Evolutionary conservation across 2,329 filamentous ascomycete genomes (phyloP).

Genomic region (Eurotiales sp.): DNA sequence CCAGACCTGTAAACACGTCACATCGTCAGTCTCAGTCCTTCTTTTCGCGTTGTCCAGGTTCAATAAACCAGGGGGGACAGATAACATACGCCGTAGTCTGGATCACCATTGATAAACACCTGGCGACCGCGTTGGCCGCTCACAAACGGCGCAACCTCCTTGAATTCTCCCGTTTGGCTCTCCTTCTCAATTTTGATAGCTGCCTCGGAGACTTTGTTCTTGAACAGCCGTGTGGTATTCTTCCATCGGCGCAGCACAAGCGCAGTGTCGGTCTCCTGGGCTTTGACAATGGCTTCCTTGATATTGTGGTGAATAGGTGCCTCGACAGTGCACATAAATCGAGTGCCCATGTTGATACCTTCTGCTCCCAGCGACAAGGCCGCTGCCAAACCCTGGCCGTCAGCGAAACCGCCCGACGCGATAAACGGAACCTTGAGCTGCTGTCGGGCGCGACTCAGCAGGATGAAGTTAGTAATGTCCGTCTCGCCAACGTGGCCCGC

Average conservation of each 20-base stretch:
- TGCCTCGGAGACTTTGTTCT: conserved; percentile 80
- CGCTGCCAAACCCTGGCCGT: conserved; percentile 87
- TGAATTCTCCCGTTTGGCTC: conserved; percentile 80
- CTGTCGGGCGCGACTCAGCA: conserved; percentile 81
- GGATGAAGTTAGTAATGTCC: conserved; percentile 54
- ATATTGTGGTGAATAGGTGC: conserved; percentile 89
- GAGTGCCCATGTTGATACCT: conserved; percentile 97
- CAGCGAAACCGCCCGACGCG: conserved; percentile 90
- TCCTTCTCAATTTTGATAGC: conserved; percentile 79
- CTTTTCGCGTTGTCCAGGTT: too few species aligned
- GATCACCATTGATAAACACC: conserved; percentile 89
- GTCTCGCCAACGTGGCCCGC: conserved; percentile 62
- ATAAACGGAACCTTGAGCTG: conserved; percentile 85
- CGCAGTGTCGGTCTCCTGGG: conserved; percentile 86
- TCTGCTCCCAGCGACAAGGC: conserved; percentile 85
- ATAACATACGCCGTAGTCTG: conserved; percentile 77
- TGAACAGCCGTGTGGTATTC: conserved; percentile 85
- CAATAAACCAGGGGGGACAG: conserved; percentile 2
- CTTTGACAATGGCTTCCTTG: conserved; percentile 86
- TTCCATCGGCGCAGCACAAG: conserved; percentile 85
- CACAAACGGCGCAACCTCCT: conserved; percentile 80
- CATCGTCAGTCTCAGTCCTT: not conserved
- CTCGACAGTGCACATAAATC: conserved; percentile 95
- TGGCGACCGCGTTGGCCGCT: conserved; percentile 86
- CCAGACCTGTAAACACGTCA: conserved; percentile 67